Evolutionary conservation across 192 early-diverging fungal genomes (phyloP), one percentile per base, ranked within the genome.

Genomic region (Chytriomyces confervae): DNA sequence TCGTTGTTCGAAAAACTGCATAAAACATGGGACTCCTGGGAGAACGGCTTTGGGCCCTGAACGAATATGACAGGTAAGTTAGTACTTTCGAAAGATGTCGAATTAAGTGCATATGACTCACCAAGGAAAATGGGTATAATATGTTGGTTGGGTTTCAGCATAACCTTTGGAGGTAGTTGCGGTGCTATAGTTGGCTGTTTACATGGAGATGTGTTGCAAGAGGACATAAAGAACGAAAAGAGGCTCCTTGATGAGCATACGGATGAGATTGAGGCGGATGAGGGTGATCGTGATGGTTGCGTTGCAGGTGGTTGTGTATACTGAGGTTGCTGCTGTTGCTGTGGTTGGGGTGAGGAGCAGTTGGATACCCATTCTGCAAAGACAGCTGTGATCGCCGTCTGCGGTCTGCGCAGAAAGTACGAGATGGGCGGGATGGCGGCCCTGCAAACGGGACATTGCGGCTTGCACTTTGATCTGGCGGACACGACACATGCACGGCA

Each of bases 1-100:
- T 20, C 86, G 86, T 13, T 88, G 90, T 65, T 92, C 91, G 69
- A 90, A 91, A 46, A 92, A 76, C 66, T 91, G 85, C 45, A 92
- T 82, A 44, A 82, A 89, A 61, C 85, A 88, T 3, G 87, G 89
- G 63, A 86, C 84, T 20, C 82, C 80, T 18, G 91, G 91, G 29
- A 91, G 86, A 13, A 87, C 81, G 36, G 91, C 80, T 0, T 83
- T 82, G 76, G 84, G 86, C 9, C 69, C 36, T 36, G 4, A 36
- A 27, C 24, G 24, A 36, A 36, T 36, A 36, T 36, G 2, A 36
- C 36, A 36, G 36, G 2, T 36, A 36, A 36, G 36, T 36, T 3
- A 36, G 36, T 36, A 36, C 36, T 36, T 36, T 36, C 36, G 36
- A 36, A 36, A 36, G 36, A 36, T 36, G 36, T 36, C 36, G 36